Evolutionary conservation across 2,329 filamentous ascomycete species (phyloP).

Genomic region (Tolypocladium ovalisporum): DNA sequence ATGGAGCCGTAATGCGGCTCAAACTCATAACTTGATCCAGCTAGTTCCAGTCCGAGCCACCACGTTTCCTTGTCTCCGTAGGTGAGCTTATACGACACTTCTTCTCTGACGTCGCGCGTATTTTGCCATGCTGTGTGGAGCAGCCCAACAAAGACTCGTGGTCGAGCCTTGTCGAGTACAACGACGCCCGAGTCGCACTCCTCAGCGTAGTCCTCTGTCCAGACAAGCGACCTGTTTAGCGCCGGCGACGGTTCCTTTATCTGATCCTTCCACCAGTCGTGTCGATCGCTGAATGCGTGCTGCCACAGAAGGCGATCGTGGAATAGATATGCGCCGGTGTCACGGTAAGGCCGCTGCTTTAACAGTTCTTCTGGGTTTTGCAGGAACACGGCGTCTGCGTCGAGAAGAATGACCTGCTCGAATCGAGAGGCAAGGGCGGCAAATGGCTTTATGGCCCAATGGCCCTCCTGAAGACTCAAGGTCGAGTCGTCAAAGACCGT

Average conservation of each 20-base stretch:
- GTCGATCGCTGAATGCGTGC: slow-evolving; percentile 18
- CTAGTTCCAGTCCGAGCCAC: slow-evolving; percentile 33
- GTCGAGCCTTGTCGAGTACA: slow-evolving; percentile 26
- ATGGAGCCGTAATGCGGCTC: slow-evolving; percentile 29
- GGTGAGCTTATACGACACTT: slow-evolving; percentile 27
- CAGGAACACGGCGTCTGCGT: slow-evolving; percentile 28
- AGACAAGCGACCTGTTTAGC: slow-evolving; percentile 23
- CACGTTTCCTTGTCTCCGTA: slow-evolving; percentile 36
- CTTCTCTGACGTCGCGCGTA: slow-evolving; percentile 23
- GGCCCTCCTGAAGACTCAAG: slow-evolving; percentile 16
- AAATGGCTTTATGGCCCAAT: slow-evolving; percentile 31
- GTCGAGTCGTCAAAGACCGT: slow-evolving; percentile 20
- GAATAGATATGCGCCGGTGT: slow-evolving; percentile 25
- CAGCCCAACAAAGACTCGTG: slow-evolving; percentile 24
- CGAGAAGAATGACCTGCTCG: slow-evolving; percentile 25
- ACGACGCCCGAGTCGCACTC: slow-evolving; percentile 31
- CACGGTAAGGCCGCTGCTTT: slow-evolving; percentile 16
- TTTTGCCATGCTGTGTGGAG: slow-evolving; percentile 35
- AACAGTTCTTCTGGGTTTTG: slow-evolving; percentile 23
- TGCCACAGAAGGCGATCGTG: slow-evolving; percentile 30
- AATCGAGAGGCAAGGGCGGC: slow-evolving; percentile 24
- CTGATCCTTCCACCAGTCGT: slow-evolving; percentile 26
- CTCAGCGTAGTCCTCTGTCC: slow-evolving; percentile 27
- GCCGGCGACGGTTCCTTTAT: slow-evolving; percentile 21
- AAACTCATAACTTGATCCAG: slow-evolving; percentile 25